Conservation (phyloP, 345 rosid genomes). For the Camelina hispida region DNA sequence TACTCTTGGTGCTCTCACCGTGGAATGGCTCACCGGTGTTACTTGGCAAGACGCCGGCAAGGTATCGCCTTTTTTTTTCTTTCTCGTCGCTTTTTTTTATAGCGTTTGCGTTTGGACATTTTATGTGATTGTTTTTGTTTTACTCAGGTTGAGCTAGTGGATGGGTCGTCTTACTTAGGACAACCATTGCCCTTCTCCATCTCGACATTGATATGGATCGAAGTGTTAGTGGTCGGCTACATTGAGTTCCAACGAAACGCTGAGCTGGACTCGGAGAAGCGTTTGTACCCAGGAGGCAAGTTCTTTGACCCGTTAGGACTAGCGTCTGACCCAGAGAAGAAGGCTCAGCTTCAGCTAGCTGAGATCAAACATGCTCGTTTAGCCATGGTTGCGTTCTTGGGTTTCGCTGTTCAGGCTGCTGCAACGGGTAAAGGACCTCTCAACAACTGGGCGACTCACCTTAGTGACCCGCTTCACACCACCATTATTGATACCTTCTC, state of each 20-base stretch:
- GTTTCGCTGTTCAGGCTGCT: constrained; percentile 93
- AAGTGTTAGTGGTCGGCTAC: constrained; percentile 82
- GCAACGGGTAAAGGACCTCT: constrained; percentile 89
- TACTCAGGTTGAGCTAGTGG: constrained; percentile 81
- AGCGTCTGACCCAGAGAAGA: constrained; percentile 94
- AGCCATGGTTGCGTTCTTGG: constrained; percentile 91
- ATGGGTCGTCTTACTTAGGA: constrained; percentile 93
- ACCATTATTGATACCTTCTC: constrained; percentile 84
- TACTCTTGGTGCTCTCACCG: constrained; percentile 65
- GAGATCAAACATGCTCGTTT: constrained; percentile 99
- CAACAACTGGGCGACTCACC: constrained; percentile 98
- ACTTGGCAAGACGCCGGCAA: constrained; percentile 77
- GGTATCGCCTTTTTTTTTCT: constrained; percentile 37
- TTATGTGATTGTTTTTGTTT: background rate
- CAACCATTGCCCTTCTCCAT: constrained; percentile 91
- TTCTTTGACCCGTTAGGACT: constrained; percentile 88
- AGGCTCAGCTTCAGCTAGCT: constrained; percentile 80
- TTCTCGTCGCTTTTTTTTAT: background rate
- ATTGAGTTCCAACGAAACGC: constrained; percentile 96
- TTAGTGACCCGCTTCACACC: constrained; percentile 96
- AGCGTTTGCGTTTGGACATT: constrained; percentile 14
- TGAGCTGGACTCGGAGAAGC: constrained; percentile 91
- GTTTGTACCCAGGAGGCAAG: constrained; percentile 94
- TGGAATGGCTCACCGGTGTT: constrained; percentile 68
- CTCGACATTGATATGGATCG: constrained; percentile 86